Conservation (phyloP, 2,329 filamentous ascomycete genomes). For the Leptographium radiaticola region DNA sequence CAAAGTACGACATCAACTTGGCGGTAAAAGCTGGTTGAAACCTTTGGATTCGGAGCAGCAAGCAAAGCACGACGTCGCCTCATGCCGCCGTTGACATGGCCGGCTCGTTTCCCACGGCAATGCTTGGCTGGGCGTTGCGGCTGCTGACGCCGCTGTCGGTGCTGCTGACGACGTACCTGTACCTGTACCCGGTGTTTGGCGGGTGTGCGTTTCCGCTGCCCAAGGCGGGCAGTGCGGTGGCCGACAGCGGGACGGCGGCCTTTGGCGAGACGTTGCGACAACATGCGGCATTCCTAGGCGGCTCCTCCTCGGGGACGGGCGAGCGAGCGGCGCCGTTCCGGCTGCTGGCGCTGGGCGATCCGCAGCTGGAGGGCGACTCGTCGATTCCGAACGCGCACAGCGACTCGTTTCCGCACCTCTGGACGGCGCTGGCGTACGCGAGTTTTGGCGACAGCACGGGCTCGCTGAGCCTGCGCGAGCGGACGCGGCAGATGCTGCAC, state of each 20-base stretch:
- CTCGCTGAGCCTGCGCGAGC: constrained; percentile 34
- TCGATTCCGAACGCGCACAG: constrained; percentile 53
- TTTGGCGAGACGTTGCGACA: constrained; percentile 27
- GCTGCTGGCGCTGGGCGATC: constrained; percentile 78
- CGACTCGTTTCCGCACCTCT: constrained; percentile 40
- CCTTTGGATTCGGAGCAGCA: no score
- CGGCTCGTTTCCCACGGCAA: constrained; percentile 26
- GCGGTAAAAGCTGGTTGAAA: no score
- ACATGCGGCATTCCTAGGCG: constrained; percentile 15
- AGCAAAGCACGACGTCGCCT: not conserved
- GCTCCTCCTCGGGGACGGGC: constrained; percentile 13
- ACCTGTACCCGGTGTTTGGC: constrained; percentile 72
- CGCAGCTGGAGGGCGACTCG: constrained; percentile 85
- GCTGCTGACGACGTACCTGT: constrained; percentile 63
- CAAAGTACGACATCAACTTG: no score
- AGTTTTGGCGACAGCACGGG: constrained; percentile 30
- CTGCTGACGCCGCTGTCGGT: constrained; percentile 53
- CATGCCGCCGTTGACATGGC: constrained; percentile 16
- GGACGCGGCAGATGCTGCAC: constrained; percentile 40
- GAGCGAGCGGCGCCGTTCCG: constrained; percentile 56
- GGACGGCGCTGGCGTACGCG: constrained; percentile 30
- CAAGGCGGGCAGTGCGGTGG: constrained; percentile 11
- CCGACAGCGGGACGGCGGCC: constrained; percentile 11
- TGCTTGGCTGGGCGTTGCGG: constrained; percentile 44
- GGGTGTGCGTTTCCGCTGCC: constrained; percentile 66